Base-by-base conservation (phyloP, 129 eudicot species). In the Escallonia herrerae region DNA sequence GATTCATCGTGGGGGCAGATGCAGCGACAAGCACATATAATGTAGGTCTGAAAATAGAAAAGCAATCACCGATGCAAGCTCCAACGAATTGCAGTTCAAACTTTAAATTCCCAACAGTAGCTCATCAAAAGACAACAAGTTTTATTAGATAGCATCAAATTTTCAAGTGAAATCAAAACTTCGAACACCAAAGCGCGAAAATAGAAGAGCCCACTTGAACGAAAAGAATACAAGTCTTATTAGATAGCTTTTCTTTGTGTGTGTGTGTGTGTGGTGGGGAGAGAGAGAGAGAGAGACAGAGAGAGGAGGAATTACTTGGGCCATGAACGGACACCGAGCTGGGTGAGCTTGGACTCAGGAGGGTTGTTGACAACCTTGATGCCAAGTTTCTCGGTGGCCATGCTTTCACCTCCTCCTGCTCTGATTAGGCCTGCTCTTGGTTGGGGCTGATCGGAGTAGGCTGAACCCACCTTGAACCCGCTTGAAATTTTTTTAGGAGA, bases 281-380 rank as follows among this genome's bases (percentile, higher is more conserved):
- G 43, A 56, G 45, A 9, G 55, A 50, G 4, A 9, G 44, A 60
- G 22, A 44, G 39, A 6, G 68, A 57, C 40, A 72, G 60, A 65
- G 63, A 33, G 49, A 43, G 43, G 45, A 41, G 59, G 3, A 42
- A 22, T 50, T 72, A 90, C 97, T 90, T 90, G 82, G 97, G 87
- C 97, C 97, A 90, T 42, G 90, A 77, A 45, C 89, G 80, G 73
- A 90, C 91, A 8, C 87, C 95, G 46, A 90, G 85, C 40, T 78
- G 87, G 64, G 86, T 58, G 64, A 90, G 95, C 78, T 80, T 78
- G 37, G 95, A 80, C 65, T 90, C 93, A 2, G 93, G 85, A 40
- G 97, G 97, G 72, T 86, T 90, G 48, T 72, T 78, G 8, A 80
- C 78, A 69, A 90, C 80, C 77, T 84, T 84, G 60, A 90, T 72